phyloP scores from a whole-genome alignment of 371 early-diverging fungal genomes.

The Mortierella sp. region DNA sequence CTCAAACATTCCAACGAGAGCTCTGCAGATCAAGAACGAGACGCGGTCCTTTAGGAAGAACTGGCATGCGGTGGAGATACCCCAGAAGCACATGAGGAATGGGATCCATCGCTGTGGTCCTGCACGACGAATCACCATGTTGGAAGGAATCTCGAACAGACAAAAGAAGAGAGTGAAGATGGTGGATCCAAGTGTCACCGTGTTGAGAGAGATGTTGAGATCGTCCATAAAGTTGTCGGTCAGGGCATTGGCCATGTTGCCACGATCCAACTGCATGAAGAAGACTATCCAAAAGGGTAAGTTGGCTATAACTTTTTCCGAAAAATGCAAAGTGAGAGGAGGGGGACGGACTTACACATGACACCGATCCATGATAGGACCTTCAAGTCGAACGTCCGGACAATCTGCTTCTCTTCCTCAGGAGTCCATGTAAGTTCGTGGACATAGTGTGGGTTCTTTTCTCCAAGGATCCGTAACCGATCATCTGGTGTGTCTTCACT shows the following conservation, averaged over 20 bases:
- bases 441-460: constrained; percentile 43
- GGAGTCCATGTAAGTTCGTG: constrained; percentile 52
- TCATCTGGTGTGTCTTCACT: constrained; percentile 9
- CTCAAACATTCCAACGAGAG: constrained; percentile 60
- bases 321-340: background rate
- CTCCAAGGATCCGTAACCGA: constrained; percentile 26
- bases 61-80: constrained; percentile 62
- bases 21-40: constrained; percentile 55
- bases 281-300: constrained; percentile 25
- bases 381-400: constrained; percentile 43
- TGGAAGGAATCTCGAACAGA: constrained; percentile 57
- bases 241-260: constrained; percentile 57
- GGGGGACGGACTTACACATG: constrained; percentile 31
- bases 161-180: constrained; percentile 55
- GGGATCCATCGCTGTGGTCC: constrained; percentile 71
- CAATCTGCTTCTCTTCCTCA: constrained; percentile 51
- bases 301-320: background rate
- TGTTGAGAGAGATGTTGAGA: constrained; percentile 53
- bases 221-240: constrained; percentile 57
- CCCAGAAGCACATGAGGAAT: constrained; percentile 70
- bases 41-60: constrained; percentile 50
- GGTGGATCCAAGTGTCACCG: constrained; percentile 54
- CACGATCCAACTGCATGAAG: constrained; percentile 54
- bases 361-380: constrained; percentile 48
- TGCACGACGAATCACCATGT: constrained; percentile 60